These are phyloP conservation scores for Talaromyces marneffei DNA, from an alignment of 2,329 filamentous ascomycete genomes.

Conservation along the genomic window DNA sequence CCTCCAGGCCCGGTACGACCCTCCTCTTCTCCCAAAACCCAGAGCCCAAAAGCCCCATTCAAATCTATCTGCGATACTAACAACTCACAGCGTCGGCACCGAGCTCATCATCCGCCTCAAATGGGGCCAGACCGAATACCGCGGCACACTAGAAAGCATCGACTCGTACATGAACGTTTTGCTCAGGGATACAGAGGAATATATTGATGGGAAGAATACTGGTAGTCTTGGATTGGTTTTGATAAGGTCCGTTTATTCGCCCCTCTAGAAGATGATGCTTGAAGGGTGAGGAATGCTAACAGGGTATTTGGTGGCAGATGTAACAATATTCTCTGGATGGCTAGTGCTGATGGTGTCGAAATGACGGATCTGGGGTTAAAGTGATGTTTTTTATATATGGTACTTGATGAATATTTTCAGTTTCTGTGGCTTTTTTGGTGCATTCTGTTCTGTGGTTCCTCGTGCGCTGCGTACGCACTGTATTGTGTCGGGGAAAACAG, in stretches of 20 bases:
- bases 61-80: neutral
- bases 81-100: conserved; percentile 65
- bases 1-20: conserved; percentile 76
- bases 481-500: neutral
- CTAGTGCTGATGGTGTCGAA: conserved; percentile 48
- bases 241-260: conserved; percentile 60
- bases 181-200: conserved; percentile 84
- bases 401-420: neutral
- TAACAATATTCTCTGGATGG: conserved; percentile 97
- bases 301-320: conserved; percentile 49
- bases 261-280: conserved; percentile 51
- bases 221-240: conserved; percentile 84
- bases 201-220: conserved; percentile 77
- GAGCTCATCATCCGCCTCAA: conserved; percentile 88
- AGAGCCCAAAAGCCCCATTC: neutral
- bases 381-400: conserved; percentile 15
- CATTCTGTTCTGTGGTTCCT: neutral
- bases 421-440: neutral
- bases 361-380: conserved; percentile 41
- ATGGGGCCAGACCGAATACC: conserved; percentile 98
- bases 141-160: conserved; percentile 82
- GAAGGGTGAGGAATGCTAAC: conserved; percentile 55
- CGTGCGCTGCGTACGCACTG: neutral
- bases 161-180: conserved; percentile 99
- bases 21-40: neutral